Base-by-base conservation (phyloP, 257 asterid genomes). In the Solanum piurae region DNA sequence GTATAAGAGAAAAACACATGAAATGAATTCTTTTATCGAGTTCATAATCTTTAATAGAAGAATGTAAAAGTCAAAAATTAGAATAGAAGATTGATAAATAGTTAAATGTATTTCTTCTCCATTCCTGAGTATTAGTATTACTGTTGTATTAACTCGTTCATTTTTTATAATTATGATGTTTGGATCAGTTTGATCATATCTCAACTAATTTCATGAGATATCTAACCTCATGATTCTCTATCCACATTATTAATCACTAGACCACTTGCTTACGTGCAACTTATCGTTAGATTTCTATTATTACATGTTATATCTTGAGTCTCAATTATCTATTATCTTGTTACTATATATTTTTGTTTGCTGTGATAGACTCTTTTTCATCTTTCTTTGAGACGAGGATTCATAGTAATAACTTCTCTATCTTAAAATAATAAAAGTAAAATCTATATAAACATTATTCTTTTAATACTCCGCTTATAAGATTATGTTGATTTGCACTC, bases 181-280 rank as follows among this genome's bases (percentile, higher is more conserved):
- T 23, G 1, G 3, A 5, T 62, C 14, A 10, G 2, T 5, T 62
- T 62, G 5, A 0, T 1, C 1, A 2, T 9, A 58, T 4, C 5
- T 58, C 1, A 3, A 62, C 2, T 62, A 4, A n/a, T 62, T n/a
- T 10, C 1, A 10, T 9, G 29, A 0, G 11, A 62, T 11, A n/a
- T 5, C 1, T 21, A 23, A 23, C 12, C 6, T 62, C 29, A 9
- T 2, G 69, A 4, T 62, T 6, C 3, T 62, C 16, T 11, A 62
- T n/a, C 0, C 14, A 62, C 3, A 9, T n/a, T 5, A 62, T 62
- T n/a, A 6, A 62, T 9, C 29, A 62, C 29, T 62, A 62, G 13
- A 23, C 2, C 12, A 4, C 12, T 9, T 5, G 2, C 7, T 62
- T 62, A 9, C 0, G 1, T 60, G 13, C 4, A n/a, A 23, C 29